These are phyloP conservation scores for Cunninghamia lanceolata DNA, from an alignment of 75 land plant species.

Conservation along the genomic window DNA sequence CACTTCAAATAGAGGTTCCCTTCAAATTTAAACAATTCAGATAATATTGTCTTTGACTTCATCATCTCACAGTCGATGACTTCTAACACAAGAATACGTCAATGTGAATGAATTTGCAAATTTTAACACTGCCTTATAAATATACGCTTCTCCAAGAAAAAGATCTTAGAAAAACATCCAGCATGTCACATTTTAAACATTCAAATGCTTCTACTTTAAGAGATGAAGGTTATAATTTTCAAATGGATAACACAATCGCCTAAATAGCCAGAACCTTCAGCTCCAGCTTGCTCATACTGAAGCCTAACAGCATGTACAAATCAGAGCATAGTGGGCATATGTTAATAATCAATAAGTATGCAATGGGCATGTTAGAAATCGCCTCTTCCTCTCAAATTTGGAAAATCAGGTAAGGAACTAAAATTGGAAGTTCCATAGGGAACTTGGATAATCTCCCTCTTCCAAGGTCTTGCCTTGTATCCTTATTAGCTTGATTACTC, in stretches of 20 bases:
- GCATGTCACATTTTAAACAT: neutral
- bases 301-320: neutral
- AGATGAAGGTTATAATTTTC: neutral
- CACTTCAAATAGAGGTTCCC: no score
- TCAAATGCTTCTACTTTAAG: slow-evolving; percentile 5
- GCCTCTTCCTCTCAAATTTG: neutral
- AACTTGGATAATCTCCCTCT: neutral
- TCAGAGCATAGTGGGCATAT: neutral
- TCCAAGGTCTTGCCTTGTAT: neutral
- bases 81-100: no score
- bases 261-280: neutral
- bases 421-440: neutral
- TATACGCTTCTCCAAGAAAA: neutral
- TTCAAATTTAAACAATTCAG: no score
- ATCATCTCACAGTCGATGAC: no score
- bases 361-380: neutral
- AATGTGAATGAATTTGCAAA: no score
- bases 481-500: neutral
- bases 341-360: neutral
- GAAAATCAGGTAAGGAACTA: neutral
- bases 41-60: no score
- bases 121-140: neutral
- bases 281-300: neutral
- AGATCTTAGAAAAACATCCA: neutral
- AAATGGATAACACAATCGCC: neutral